phyloP scores from a whole-genome alignment of 139 green algal species.

The Chlorella sp. region DNA sequence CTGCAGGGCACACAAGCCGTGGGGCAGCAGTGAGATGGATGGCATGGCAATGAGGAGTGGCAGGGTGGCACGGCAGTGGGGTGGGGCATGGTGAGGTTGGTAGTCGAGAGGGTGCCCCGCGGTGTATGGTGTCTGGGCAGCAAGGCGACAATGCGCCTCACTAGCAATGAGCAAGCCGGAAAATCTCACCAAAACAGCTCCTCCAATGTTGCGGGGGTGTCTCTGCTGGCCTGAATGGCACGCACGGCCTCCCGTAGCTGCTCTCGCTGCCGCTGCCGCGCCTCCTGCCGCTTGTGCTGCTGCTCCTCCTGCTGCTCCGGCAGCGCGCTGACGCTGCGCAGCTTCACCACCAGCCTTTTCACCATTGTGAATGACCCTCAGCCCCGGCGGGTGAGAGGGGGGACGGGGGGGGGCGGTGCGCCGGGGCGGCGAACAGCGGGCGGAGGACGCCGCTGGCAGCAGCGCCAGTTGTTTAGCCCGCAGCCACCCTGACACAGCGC shows the following conservation, averaged over 20 bases:
- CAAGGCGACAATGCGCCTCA: neutral
- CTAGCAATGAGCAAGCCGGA: neutral
- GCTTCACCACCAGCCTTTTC: slow-evolving; percentile 7
- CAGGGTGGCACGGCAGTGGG: neutral
- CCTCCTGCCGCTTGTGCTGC: neutral
- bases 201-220: neutral
- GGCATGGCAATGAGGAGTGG: neutral
- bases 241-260: neutral
- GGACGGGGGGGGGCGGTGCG: too few relatives aligned
- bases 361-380: neutral
- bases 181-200: slow-evolving; percentile 7
- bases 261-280: neutral
- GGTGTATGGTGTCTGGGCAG: too few relatives aligned
- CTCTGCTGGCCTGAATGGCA: neutral
- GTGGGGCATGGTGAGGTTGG: neutral
- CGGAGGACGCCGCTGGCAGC: too few relatives aligned
- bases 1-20: neutral
- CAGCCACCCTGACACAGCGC: too few relatives aligned
- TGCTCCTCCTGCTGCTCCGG: neutral
- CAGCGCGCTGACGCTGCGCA: neutral
- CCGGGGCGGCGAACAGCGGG: too few relatives aligned
- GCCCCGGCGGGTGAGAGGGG: too few relatives aligned
- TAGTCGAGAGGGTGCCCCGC: too few relatives aligned
- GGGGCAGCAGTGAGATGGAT: neutral
- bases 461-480: too few relatives aligned